Base-by-base conservation (phyloP, 176 grass and related monocot species). In the Themeda triandra region DNA sequence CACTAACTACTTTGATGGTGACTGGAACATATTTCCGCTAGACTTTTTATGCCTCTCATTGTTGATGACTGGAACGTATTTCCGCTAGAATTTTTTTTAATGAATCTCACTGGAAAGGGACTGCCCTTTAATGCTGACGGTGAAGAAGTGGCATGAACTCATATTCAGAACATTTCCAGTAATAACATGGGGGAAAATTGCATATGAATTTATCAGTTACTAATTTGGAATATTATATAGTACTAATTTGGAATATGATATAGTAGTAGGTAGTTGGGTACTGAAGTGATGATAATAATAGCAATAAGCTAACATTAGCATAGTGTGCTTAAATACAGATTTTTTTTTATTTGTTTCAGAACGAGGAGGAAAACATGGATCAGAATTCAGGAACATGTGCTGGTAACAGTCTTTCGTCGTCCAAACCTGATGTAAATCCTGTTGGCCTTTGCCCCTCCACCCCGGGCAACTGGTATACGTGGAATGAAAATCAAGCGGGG, bases 1-100 rank as follows among this genome's bases (percentile, higher is more conserved):
- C 39, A 44, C 75, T 64, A 91, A 80, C 89, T 84, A 84, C 85
- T 42, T 33, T 80, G 80, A 87, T 27, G 62, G 27, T 36, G 84
- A 83, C 89, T 80, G 30, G 10, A 75, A 36, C 23, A 63, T 69
- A 59, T 75, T 49, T 54, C 63, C 17, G 7, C 54, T 46, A 32
- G 40, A 69, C 18, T 36, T 75, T 73, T 25, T 80, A 44, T 71
- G 37, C 10, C 40, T 42, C 35, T 42, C 68, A 79, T 59, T 75
- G 80, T 75, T 49, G 48, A 27, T 42, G 84, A 75, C 75, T 69
- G 37, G 9, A 75, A 51, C 6, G 60, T 75, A 46, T 74, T 48
- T 64, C 63, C 23, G 14, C 41, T 46, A 25, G 30, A 41, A 53
- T 1, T n/a, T 31, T 14, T 67, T 73, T 25, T 81, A 3, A 21